Evolutionary conservation across 2,329 filamentous ascomycete genomes (phyloP), one percentile per base, ranked within the genome.

Genomic region (Calonectria pseudoturangicola): DNA sequence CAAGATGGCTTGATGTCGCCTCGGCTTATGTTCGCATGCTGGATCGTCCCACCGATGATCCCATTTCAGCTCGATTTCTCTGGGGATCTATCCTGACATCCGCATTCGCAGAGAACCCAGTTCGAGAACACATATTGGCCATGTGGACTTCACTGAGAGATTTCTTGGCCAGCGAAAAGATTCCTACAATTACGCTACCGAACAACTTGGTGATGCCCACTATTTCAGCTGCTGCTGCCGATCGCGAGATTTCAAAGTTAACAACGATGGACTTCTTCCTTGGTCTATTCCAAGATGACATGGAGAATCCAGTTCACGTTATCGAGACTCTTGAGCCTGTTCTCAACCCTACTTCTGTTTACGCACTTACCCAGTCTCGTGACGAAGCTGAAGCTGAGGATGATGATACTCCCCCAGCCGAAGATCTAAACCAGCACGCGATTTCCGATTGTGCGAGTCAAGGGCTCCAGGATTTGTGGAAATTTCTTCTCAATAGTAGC

Each of bases 251-350:
- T 30, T 96, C 95, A 15, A 95, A 96, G 79, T 89, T 98, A 41
- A 98, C 95, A 16, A 98, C 96, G 0, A 97, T 98, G 91, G 96
- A 98, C 81, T 98, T 98, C 83, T 98, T 99, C 83, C 89, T 95
- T 64, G 94, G 93, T 45, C 90, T 99, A 0, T 98, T 98, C 81
- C 93, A 94, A 72, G 92, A 95, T 45, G 93, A 97, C 70, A 90
- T 93, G 71, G 92, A 93, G 58, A 93, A 98, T 77, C 94, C 96
- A 0, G 90, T 96, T 15, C 90, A 93, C 6, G 91, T 98, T 25
- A 98, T 99, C 71, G 95, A 98, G 80, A 97, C 93, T 33, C 86
- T 99, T 43, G 97, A 99, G 80, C 97, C 97, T 4, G 94, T 99
- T 12, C 87, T 99, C 6, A 96, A 98, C 74, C 92, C 94, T 0